Conservation (phyloP, 1,284 basidiomycete genomes). For the Irpex sp. region DNA sequence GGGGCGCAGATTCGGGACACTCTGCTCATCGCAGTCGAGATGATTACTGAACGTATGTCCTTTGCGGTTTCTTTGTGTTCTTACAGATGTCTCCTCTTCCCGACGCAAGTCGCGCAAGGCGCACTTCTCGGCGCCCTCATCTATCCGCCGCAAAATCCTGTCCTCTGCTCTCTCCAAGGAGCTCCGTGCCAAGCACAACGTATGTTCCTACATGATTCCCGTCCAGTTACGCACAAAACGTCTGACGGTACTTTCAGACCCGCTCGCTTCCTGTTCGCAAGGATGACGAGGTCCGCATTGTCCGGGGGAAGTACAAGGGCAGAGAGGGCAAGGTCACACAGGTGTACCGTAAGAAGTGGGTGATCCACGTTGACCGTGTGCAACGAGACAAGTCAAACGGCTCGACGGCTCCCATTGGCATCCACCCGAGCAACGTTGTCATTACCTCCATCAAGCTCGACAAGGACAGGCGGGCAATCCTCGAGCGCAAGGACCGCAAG, state of each 20-base stretch:
- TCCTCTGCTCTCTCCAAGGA: slow-evolving; percentile 95
- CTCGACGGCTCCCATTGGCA: slow-evolving; percentile 88
- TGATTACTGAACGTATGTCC: slow-evolving; percentile 24
- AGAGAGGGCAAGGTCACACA: slow-evolving; percentile 97
- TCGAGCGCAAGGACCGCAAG: slow-evolving; percentile 79
- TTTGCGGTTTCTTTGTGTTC: slow-evolving; percentile 6
- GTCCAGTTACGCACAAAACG: no score
- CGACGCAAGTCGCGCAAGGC: slow-evolving; percentile 97
- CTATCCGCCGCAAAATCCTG: slow-evolving; percentile 96
- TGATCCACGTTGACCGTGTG: slow-evolving; percentile 98
- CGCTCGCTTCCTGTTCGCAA: slow-evolving; percentile 96
- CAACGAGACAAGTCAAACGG: slow-evolving; percentile 98
- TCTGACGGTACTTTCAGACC: slow-evolving; percentile 42
- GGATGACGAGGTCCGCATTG: slow-evolving; percentile 97
- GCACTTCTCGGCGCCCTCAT: slow-evolving; percentile 92
- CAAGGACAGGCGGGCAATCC: slow-evolving; percentile 83
- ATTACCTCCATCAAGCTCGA: slow-evolving; percentile 91
- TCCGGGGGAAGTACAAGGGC: slow-evolving; percentile 96
- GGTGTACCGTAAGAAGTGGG: slow-evolving; percentile 99
- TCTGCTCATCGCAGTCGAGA: slow-evolving; percentile 12
- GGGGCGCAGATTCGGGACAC: slow-evolving; percentile 9
- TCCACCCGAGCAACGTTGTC: slow-evolving; percentile 97
- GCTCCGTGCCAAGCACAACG: slow-evolving; percentile 89
- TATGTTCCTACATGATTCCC: slow-evolving; percentile 39
- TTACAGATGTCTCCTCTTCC: slow-evolving; percentile 77